Evolutionary conservation across 202 grass and related monocot genomes (phyloP).

Genomic region (Eragrostis tef): DNA sequence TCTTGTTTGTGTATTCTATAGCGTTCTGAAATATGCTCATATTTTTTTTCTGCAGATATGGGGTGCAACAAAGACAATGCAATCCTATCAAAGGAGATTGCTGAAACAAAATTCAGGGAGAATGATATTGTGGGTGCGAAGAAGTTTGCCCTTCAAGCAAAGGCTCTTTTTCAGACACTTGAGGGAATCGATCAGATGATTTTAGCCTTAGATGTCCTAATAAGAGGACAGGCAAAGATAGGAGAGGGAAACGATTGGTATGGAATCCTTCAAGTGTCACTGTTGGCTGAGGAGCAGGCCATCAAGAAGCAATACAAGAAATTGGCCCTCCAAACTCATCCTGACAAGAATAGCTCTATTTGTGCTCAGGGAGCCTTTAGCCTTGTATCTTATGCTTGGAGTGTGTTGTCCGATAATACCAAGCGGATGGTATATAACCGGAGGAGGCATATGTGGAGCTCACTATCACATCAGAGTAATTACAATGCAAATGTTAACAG

Average conservation of each 20-base stretch:
- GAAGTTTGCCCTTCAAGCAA: conserved; percentile 70
- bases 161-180: conserved; percentile 55
- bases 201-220: conserved; percentile 56
- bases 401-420: conserved; percentile 55
- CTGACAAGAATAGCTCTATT: conserved; percentile 67
- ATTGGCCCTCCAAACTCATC: conserved; percentile 69
- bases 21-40: conserved; percentile 36
- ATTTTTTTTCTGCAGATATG: conserved; percentile 51
- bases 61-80: conserved; percentile 67
- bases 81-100: conserved; percentile 56
- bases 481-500: conserved; percentile 37
- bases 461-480: conserved; percentile 30
- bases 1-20: background rate
- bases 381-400: conserved; percentile 68
- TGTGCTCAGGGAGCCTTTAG: conserved; percentile 64
- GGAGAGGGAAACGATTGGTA: conserved; percentile 67
- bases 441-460: conserved; percentile 33
- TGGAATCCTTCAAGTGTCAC: conserved; percentile 51
- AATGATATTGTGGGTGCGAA: conserved; percentile 55
- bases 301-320: conserved; percentile 73
- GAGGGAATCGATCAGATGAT: conserved; percentile 72
- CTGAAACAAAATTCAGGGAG: conserved; percentile 64
- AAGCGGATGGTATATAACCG: conserved; percentile 57
- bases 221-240: conserved; percentile 54
- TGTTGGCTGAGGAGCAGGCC: conserved; percentile 49